phyloP scores from a whole-genome alignment of 768 basidiomycete genomes.

The Pleurotus salmoneostramineus region DNA sequence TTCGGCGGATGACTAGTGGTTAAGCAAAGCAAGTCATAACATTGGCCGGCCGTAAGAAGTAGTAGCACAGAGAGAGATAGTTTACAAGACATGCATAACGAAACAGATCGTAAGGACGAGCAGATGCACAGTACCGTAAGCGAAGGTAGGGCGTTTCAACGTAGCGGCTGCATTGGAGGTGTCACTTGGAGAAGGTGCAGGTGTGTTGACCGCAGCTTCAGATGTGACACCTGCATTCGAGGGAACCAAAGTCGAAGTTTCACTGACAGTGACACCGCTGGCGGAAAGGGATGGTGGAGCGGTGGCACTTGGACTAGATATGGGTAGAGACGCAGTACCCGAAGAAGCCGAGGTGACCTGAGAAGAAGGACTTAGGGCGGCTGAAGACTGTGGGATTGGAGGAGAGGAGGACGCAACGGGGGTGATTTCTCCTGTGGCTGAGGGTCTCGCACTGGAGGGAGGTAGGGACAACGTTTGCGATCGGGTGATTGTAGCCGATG shows the following conservation, averaged over 20 bases:
- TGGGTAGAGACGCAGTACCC: background rate
- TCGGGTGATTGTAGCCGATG: conserved; percentile 18
- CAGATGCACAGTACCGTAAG: background rate
- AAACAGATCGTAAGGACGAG: background rate
- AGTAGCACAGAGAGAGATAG: no score
- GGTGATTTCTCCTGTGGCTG: background rate
- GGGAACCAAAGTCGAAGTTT: background rate
- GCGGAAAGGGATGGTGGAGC: background rate
- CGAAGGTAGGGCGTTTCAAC: background rate
- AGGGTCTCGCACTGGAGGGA: background rate
- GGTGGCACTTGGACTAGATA: background rate
- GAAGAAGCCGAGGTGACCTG: background rate
- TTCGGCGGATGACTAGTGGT: background rate
- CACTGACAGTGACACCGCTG: background rate
- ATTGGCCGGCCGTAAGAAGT: no score
- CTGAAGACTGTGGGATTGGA: background rate
- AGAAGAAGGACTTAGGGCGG: background rate
- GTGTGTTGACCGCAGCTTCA: background rate
- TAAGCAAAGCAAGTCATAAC: no score
- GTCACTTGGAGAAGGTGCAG: background rate
- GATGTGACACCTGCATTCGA: background rate
- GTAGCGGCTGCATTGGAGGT: background rate
- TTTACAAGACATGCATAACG: background rate
- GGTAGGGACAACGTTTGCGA: conserved; percentile 24
- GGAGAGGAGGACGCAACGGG: background rate